These are phyloP conservation scores for Saksenaea vasiformis DNA, from an alignment of 371 early-diverging fungal genomes.

Conservation along the genomic window DNA sequence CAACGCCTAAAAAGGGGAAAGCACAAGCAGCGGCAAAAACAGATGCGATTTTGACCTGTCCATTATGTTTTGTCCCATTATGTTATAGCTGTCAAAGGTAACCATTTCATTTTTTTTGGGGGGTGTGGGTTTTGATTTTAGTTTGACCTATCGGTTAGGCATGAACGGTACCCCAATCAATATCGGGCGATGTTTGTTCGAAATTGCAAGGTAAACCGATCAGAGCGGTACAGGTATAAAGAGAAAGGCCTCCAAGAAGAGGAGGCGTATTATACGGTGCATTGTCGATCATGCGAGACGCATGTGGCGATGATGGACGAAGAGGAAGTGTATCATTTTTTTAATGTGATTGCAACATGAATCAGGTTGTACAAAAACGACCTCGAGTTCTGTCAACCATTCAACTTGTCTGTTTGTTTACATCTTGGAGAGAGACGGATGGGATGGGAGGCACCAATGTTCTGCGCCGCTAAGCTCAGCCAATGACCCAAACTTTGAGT, in stretches of 20 bases:
- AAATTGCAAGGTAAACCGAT: conserved; percentile 52
- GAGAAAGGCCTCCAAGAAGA: conserved; percentile 9
- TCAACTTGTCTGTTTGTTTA: too few relatives aligned
- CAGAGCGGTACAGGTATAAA: conserved; percentile 39
- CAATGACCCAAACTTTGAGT: too few relatives aligned
- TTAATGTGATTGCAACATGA: conserved; percentile 58
- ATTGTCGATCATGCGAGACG: conserved; percentile 63
- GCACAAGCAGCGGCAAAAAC: conserved; percentile 38
- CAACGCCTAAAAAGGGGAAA: conserved; percentile 16
- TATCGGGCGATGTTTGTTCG: conserved; percentile 77
- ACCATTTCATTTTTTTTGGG: neutral
- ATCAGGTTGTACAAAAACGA: neutral
- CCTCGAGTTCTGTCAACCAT: too few relatives aligned
- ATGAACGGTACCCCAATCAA: conserved; percentile 62
- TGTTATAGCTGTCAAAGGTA: conserved; percentile 74
- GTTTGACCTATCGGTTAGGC: conserved; percentile 35
- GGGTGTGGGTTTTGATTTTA: neutral
- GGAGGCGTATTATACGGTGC: conserved; percentile 55
- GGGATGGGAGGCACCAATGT: too few relatives aligned
- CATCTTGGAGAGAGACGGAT: too few relatives aligned
- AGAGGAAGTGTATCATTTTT: conserved; percentile 75
- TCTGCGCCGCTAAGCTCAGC: too few relatives aligned
- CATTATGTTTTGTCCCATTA: conserved; percentile 64
- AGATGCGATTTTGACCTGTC: conserved; percentile 69
- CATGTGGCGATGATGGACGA: conserved; percentile 68